These are phyloP conservation scores for Salix udensis DNA, from an alignment of 345 rosid species.

Conservation along the genomic window DNA sequence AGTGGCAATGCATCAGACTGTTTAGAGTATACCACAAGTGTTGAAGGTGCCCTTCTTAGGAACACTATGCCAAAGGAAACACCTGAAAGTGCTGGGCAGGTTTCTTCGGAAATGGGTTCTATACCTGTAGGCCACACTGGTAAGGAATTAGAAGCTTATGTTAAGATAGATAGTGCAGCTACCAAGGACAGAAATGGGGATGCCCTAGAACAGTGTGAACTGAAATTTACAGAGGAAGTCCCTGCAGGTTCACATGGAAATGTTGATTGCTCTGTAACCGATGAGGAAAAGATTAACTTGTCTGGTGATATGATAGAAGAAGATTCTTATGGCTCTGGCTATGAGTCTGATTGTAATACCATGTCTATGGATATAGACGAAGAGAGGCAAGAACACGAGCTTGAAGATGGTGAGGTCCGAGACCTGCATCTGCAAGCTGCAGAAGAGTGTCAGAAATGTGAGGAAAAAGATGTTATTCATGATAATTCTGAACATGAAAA, in stretches of 20 bases:
- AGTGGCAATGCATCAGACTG: slow-evolving; percentile 12
- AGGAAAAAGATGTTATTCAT: slow-evolving; percentile 12
- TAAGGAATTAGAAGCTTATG: slow-evolving; percentile 26
- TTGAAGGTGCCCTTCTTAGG: slow-evolving; percentile 14
- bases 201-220: slow-evolving; percentile 19
- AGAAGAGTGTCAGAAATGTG: slow-evolving; percentile 23
- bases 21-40: slow-evolving; percentile 12
- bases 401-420: slow-evolving; percentile 64
- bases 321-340: slow-evolving; percentile 41
- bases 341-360: slow-evolving; percentile 48
- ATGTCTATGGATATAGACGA: slow-evolving; percentile 37
- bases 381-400: slow-evolving; percentile 34
- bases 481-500: slow-evolving; percentile 29
- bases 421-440: slow-evolving; percentile 29
- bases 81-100: slow-evolving; percentile 22
- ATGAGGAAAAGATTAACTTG: slow-evolving; percentile 55
- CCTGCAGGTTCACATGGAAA: slow-evolving; percentile 30
- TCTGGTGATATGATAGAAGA: slow-evolving; percentile 47
- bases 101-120: slow-evolving; percentile 20
- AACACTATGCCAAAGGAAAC: slow-evolving; percentile 18
- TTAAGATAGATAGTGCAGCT: slow-evolving; percentile 22
- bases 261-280: slow-evolving; percentile 42
- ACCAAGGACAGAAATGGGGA: slow-evolving; percentile 26
- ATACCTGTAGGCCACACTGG: slow-evolving; percentile 23
- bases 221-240: slow-evolving; percentile 18